These are phyloP conservation scores for Metschnikowia matae DNA, from an alignment of 805 yeast species.

Conservation along the genomic window DNA sequence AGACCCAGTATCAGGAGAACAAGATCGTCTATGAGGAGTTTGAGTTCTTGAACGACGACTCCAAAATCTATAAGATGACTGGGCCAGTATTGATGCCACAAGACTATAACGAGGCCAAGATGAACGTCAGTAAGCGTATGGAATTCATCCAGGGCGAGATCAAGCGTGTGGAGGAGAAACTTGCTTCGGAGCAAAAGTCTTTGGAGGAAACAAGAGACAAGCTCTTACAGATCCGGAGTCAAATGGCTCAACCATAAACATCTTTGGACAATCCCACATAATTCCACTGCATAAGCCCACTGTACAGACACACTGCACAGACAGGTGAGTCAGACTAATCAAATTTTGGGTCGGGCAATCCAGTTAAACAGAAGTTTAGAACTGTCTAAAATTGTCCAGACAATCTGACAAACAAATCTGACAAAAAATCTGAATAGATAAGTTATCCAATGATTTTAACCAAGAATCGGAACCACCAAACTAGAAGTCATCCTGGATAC, in stretches of 20 bases:
- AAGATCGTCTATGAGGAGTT: constrained; percentile 85
- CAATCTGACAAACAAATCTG: too few relatives aligned
- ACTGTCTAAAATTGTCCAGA: too few relatives aligned
- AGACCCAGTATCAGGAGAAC: constrained; percentile 92
- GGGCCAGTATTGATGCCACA: constrained; percentile 94
- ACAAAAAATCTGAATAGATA: too few relatives aligned
- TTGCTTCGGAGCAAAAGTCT: constrained; percentile 42
- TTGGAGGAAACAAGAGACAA: constrained; percentile 59
- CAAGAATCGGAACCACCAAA: too few relatives aligned
- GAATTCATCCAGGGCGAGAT: constrained; percentile 84
- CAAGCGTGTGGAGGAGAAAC: constrained; percentile 63
- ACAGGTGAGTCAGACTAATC: too few relatives aligned
- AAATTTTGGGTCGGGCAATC: too few relatives aligned
- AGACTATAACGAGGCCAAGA: constrained; percentile 73
- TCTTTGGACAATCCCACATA: too few relatives aligned
- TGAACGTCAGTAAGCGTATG: constrained; percentile 82
- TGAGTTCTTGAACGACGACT: constrained; percentile 53
- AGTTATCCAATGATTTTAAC: too few relatives aligned
- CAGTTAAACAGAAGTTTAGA: too few relatives aligned
- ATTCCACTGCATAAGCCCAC: too few relatives aligned
- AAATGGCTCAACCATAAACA: constrained; percentile 12
- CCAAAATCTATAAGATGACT: constrained; percentile 81
- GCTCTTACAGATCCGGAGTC: constrained; percentile 44
- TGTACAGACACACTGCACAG: not conserved
- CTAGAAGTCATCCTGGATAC: too few relatives aligned